These are phyloP conservation scores for Ophiosphaerella herpotricha DNA, from an alignment of 2,329 filamentous ascomycete species.

Conservation along the genomic window DNA sequence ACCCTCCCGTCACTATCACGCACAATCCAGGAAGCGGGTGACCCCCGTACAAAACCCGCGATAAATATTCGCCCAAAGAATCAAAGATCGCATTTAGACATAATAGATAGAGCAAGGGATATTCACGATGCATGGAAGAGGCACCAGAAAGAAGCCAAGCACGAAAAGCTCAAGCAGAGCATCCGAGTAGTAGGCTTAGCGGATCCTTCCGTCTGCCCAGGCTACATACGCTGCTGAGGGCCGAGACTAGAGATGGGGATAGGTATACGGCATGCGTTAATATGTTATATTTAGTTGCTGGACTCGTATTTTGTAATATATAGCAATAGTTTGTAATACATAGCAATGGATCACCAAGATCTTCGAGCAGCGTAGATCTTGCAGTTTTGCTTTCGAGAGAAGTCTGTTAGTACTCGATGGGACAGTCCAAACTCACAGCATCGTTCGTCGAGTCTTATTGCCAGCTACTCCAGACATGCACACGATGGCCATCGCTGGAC, in stretches of 20 bases:
- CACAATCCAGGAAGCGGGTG: background rate
- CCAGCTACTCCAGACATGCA: slow-evolving; percentile 13
- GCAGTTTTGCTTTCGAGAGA: no score
- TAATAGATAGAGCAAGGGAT: slow-evolving; percentile 30
- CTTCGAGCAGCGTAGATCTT: no score
- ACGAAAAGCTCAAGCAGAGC: slow-evolving; percentile 37
- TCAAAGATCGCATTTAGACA: slow-evolving; percentile 1
- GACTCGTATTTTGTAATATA: no score
- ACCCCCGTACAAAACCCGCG: background rate
- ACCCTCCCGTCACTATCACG: no score
- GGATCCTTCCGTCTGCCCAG: slow-evolving; percentile 26
- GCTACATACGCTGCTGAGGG: slow-evolving; percentile 13
- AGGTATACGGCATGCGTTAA: background rate
- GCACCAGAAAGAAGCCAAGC: slow-evolving; percentile 23
- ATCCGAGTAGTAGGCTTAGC: slow-evolving; percentile 38
- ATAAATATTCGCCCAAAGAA: slow-evolving; percentile 9
- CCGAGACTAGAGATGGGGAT: slow-evolving; percentile 1
- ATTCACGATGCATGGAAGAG: slow-evolving; percentile 28
- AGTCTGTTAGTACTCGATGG: no score
- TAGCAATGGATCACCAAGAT: no score
- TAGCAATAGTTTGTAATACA: no score
- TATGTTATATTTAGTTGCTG: no score
- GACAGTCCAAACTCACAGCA: no score
- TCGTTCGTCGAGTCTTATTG: background rate
- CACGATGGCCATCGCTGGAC: slow-evolving; percentile 27